Evolutionary conservation across 2,329 filamentous ascomycete species (phyloP).

Genomic region (Talaromyces sp.): DNA sequence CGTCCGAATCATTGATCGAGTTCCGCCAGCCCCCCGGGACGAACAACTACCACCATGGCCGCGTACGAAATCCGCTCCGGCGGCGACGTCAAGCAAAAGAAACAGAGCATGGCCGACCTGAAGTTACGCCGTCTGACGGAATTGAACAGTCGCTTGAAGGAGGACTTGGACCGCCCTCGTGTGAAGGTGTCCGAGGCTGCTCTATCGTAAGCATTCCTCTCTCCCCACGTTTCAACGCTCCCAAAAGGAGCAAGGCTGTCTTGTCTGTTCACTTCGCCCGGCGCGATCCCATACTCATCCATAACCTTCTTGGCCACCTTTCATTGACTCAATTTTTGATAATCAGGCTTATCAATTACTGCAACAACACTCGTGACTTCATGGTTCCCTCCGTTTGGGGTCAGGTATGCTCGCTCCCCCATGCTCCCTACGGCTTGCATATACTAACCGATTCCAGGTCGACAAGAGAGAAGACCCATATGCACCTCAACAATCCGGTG

Average conservation of each 20-base stretch:
- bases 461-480: conserved; percentile 98
- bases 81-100: conserved; percentile 76
- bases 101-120: conserved; percentile 98
- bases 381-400: conserved; percentile 99
- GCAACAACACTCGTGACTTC: conserved; percentile 95
- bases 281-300: conserved; percentile 2
- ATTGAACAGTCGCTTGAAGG: conserved; percentile 90
- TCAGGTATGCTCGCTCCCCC: conserved; percentile 46
- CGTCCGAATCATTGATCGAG: neutral
- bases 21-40: neutral
- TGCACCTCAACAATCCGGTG: conserved; percentile 84
- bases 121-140: conserved; percentile 95
- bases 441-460: conserved; percentile 48
- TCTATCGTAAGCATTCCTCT: conserved; percentile 60
- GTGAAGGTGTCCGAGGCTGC: conserved; percentile 95
- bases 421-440: neutral
- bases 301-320: neutral
- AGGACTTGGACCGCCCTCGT: conserved; percentile 90
- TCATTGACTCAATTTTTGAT: conserved; percentile 4
- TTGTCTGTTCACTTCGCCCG: conserved; percentile 6
- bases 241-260: conserved; percentile 3
- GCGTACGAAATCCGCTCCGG: conserved; percentile 64
- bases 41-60: conserved; percentile 47
- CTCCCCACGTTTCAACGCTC: conserved; percentile 7
- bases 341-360: conserved; percentile 89